These are phyloP conservation scores for Aspergillus awamori DNA, from an alignment of 2,329 filamentous ascomycete species.

Conservation along the genomic window DNA sequence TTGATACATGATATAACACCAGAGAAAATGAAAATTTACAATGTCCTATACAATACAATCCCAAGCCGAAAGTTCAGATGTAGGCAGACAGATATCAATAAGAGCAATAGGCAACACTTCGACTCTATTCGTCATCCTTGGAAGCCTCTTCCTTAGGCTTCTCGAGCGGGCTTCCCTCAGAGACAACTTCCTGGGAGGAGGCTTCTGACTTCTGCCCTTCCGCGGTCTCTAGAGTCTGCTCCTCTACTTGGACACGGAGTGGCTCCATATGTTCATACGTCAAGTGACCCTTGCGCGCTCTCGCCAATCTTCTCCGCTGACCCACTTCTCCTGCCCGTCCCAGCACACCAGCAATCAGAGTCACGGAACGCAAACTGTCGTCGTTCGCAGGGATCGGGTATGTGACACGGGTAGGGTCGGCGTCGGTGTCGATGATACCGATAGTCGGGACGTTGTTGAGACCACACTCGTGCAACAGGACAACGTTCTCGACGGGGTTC, in stretches of 20 bases:
- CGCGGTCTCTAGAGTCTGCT: neutral
- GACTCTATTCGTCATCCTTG: neutral
- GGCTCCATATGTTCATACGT: slow-evolving; percentile 51
- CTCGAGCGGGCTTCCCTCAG: neutral
- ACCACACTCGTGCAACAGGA: slow-evolving; percentile 87
- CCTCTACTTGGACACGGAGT: neutral
- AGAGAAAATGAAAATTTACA: slow-evolving; percentile 26
- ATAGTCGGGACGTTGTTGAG: slow-evolving; percentile 89
- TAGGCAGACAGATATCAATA: slow-evolving; percentile 15
- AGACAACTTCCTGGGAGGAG: neutral
- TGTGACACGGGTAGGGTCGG: slow-evolving; percentile 89
- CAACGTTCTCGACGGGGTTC: slow-evolving; percentile 90
- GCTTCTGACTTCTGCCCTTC: neutral
- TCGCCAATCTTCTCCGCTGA: slow-evolving; percentile 65
- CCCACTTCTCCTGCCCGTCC: slow-evolving; percentile 82
- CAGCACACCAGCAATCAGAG: slow-evolving; percentile 81
- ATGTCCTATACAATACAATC: slow-evolving; percentile 41
- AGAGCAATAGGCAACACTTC: slow-evolving; percentile 5
- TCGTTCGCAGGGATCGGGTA: slow-evolving; percentile 97
- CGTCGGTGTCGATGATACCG: slow-evolving; percentile 91
- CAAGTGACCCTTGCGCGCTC: slow-evolving; percentile 64
- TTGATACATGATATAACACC: slow-evolving; percentile 27
- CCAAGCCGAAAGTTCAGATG: slow-evolving; percentile 19
- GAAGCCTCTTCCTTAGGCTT: neutral
- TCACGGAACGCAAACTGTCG: slow-evolving; percentile 83